Percentiles rank a stretch among this genome's conserved stretches.
phyloP scores from a whole-genome alignment of 1,284 basidiomycete species.

The Fomitopsis betulina region DNA sequence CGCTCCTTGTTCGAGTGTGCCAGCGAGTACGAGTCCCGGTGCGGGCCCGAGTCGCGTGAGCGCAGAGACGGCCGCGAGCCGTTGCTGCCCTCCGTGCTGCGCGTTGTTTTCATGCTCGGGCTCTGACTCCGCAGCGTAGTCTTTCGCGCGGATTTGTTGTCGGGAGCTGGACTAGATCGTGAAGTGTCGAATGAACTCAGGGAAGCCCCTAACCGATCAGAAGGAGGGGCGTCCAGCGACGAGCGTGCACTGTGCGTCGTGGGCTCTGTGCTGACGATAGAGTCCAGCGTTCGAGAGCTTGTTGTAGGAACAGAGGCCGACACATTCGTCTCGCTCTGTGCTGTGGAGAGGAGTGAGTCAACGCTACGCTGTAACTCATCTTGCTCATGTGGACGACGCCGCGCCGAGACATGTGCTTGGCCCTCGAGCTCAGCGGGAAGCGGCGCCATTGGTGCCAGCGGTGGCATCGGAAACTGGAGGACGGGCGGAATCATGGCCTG shows the following conservation, averaged over 20 bases:
- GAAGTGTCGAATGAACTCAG: neutral
- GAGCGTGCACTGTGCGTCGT: neutral
- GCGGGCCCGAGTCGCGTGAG: neutral
- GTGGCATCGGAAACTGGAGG: conserved; percentile 65
- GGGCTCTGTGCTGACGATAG: neutral
- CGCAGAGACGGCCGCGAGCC: neutral
- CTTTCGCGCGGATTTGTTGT: neutral
- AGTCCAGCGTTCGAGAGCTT: neutral
- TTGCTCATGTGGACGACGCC: neutral
- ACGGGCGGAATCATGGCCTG: conserved; percentile 59
- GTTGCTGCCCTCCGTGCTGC: neutral
- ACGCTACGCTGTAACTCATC: neutral
- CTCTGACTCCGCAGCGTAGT: neutral
- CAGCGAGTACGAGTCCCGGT: neutral
- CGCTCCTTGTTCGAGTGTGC: neutral
- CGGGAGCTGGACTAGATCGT: neutral
- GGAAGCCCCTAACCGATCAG: too few species aligned
- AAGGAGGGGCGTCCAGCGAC: neutral
- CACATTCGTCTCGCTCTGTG: neutral
- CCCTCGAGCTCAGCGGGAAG: conserved; percentile 30
- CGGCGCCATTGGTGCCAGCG: conserved; percentile 58
- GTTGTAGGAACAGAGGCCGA: neutral
- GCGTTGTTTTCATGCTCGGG: neutral
- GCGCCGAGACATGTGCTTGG: neutral
- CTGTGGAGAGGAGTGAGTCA: neutral